Conservation (phyloP, 352 stramenopile species). For the Pilasporangium apinafurcum region DNA sequence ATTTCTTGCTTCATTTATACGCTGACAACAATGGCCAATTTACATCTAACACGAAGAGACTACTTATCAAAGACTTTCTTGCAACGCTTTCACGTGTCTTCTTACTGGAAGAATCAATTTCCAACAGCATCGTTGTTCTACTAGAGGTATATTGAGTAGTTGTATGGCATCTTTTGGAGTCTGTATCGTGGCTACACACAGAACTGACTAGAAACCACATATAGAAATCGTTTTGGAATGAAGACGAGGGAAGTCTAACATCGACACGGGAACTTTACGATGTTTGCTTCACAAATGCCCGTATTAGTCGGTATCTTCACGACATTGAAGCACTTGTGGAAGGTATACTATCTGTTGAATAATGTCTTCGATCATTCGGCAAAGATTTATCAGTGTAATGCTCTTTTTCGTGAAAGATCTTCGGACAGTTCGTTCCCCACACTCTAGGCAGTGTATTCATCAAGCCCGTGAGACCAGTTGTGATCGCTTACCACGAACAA, state of each 20-base stretch:
- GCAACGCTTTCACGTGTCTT: constrained; percentile 32
- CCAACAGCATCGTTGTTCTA: constrained; percentile 11
- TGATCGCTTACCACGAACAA: constrained; percentile 2
- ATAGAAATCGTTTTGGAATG: constrained; percentile 34
- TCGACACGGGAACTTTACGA: constrained; percentile 42
- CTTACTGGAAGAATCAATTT: constrained; percentile 21
- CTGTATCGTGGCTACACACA: too few relatives aligned
- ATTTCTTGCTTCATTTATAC: constrained; percentile 54
- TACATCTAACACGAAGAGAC: constrained; percentile 25
- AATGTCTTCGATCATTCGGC: too few relatives aligned
- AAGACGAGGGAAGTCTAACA: constrained; percentile 26
- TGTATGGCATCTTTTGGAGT: neutral
- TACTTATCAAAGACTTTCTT: constrained; percentile 38
- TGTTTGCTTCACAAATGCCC: constrained; percentile 51
- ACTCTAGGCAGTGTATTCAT: too few relatives aligned
- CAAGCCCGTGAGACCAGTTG: too few relatives aligned
- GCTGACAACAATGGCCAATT: constrained; percentile 34
- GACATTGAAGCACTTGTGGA: constrained; percentile 37
- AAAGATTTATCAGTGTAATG: too few relatives aligned
- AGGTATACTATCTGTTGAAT: constrained; percentile 22
- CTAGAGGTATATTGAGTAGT: constrained; percentile 19
- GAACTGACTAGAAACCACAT: too few relatives aligned
- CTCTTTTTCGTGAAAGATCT: too few relatives aligned
- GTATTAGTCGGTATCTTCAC: constrained; percentile 47
- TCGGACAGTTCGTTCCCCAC: too few relatives aligned